phyloP scores from a whole-genome alignment of 1,284 basidiomycete species.

The Schizophyllum amplum region DNA sequence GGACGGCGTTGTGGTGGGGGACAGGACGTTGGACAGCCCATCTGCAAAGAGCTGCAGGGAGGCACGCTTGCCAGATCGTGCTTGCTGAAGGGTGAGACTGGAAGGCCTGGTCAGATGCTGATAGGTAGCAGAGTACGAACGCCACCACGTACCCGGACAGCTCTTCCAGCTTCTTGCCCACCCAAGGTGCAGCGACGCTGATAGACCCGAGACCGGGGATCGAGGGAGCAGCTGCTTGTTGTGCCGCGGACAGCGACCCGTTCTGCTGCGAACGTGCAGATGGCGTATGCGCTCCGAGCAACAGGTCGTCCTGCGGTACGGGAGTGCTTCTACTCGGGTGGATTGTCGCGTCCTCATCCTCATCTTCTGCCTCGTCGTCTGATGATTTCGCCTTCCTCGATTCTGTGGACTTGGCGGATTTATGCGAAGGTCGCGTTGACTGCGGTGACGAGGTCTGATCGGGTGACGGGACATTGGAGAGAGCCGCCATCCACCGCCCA shows the following conservation, averaged over 20 bases:
- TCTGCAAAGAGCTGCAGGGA: not conserved
- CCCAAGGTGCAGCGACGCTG: not conserved
- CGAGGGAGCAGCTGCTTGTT: not conserved
- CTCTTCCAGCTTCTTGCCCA: not conserved
- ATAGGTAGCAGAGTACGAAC: not conserved
- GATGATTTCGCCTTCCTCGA: no score
- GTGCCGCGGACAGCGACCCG: not conserved
- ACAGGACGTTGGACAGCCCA: not conserved
- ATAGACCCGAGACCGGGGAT: not conserved
- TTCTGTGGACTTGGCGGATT: no score
- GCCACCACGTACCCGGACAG: not conserved
- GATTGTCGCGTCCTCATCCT: no score
- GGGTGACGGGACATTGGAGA: not conserved
- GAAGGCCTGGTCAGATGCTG: not conserved
- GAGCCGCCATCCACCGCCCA: slow-evolving; percentile 33
- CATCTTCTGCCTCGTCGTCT: no score
- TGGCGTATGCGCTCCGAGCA: not conserved
- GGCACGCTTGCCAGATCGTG: not conserved
- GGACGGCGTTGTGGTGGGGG: not conserved
- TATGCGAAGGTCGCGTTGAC: no score
- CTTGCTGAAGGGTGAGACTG: not conserved
- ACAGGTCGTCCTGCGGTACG: not conserved
- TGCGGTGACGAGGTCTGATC: no score
- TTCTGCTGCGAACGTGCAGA: no score
- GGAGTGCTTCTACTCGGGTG: not conserved